Base-by-base conservation (phyloP, 2,329 filamentous ascomycete genomes). In the Blastomyces gilchristii region DNA sequence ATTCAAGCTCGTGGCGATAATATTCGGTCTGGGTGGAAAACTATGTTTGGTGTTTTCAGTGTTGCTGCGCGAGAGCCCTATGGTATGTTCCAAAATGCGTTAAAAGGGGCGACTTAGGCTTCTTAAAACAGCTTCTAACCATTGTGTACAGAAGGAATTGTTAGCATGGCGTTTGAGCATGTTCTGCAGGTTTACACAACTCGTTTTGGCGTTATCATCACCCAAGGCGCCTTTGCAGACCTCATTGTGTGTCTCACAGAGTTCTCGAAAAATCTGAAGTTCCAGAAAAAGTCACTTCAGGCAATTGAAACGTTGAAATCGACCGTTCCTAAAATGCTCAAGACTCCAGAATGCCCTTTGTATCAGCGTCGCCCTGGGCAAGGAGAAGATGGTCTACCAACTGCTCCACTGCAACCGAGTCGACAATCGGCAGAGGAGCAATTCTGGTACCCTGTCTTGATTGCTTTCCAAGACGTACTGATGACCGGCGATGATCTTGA, bases 401-500 rank as follows among this genome's bases (percentile, higher is more conserved):
- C 31, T 2, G 45, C 45, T 63, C 79, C 82, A 2, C 84, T 83
- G 71, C 85, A 87, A 65, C 86, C 86, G 63, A 89, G 81, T 63
- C 87, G 88, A 61, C 95, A 96, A 56, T 95, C 92, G 3, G 86
- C 94, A 67, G 95, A 99, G 74, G 94, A 97, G 74, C 92, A 95
- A 47, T 99, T 92, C 76, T 99, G 94, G 94, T 99, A 99, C 75
- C 94, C 94, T 0, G 90, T 99, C 6, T 81, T 99, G 39, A 97
- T 99, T 72, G 93, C 95, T 2, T 99, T 99, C 80, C 94, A 99
- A 73, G 94, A 99, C 74, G 92, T 99, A 28, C 80, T 99, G 58
- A 99, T 99, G 94, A 99, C 94, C 1, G 94, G 95, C 2, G 95
- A 99, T 75, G 94, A 99, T 73, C 82, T 99, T 22, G 94, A 99